Evolutionary conservation across 768 basidiomycete genomes (phyloP).

Genomic region (Dioszegia aurantiaca): DNA sequence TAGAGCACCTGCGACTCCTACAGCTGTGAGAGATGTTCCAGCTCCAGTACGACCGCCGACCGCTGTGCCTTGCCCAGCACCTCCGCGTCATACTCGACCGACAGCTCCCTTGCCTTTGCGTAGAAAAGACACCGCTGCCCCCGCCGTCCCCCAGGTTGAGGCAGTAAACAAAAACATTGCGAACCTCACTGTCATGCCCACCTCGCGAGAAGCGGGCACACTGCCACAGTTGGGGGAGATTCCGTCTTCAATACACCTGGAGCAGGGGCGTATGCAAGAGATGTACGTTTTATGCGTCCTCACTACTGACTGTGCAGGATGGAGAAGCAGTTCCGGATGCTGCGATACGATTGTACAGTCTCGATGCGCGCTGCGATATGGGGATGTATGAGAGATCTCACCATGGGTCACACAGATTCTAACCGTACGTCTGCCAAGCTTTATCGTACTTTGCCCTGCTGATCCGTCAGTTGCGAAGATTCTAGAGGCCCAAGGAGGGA

Average conservation of each 20-base stretch:
- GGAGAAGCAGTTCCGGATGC: constrained; percentile 71
- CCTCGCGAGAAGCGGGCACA: too few relatives aligned
- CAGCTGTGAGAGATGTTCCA: too few relatives aligned
- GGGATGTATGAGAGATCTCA: constrained; percentile 1
- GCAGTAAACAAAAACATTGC: too few relatives aligned
- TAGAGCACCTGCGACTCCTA: too few relatives aligned
- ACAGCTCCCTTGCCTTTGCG: too few relatives aligned
- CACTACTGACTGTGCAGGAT: constrained; percentile 40
- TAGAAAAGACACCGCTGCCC: too few relatives aligned
- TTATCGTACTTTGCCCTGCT: not conserved
- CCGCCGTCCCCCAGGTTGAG: too few relatives aligned
- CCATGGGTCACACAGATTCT: not conserved
- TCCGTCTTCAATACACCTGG: too few relatives aligned
- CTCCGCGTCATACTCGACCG: too few relatives aligned
- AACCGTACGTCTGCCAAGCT: not conserved
- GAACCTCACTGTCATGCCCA: too few relatives aligned
- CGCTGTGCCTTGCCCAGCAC: too few relatives aligned
- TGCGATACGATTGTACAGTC: constrained; percentile 63
- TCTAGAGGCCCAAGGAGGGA: not conserved
- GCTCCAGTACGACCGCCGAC: too few relatives aligned
- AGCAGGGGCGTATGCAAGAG: not conserved
- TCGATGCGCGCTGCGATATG: constrained; percentile 55
- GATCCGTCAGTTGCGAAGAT: not conserved
- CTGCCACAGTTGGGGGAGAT: not conserved
- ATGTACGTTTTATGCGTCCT: not conserved